Conservation (phyloP, 306 rosid genomes). For the Glycyrrhiza uralensis region DNA sequence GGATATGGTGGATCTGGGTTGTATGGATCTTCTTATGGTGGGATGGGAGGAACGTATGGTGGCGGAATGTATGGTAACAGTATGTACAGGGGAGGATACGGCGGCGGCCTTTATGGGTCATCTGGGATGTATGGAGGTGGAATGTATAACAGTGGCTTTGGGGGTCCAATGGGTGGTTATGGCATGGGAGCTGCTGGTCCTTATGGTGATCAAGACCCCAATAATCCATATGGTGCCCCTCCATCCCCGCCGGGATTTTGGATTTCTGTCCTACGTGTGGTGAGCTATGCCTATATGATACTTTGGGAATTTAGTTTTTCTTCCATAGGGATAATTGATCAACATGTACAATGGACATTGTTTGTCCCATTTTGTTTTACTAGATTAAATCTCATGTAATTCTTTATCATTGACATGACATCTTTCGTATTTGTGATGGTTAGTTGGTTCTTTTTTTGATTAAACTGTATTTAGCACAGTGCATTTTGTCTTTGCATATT, state of each 20-base stretch:
- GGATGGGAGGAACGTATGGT: constrained; percentile 77
- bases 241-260: constrained; percentile 96
- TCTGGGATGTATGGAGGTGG: constrained; percentile 94
- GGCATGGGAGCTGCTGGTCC: constrained; percentile 97
- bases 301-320: constrained; percentile 12
- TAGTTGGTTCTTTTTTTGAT: neutral
- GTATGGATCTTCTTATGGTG: constrained; percentile 67
- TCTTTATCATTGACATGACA: neutral
- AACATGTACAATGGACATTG: neutral
- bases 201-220: constrained; percentile 91
- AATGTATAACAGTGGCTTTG: constrained; percentile 74
- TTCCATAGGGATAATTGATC: neutral
- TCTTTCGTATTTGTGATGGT: neutral
- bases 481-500: neutral
- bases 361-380: constrained; percentile 13
- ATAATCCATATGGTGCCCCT: constrained; percentile 80
- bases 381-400: neutral
- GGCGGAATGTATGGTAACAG: constrained; percentile 84
- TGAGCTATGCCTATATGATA: constrained; percentile 46
- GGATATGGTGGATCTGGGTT: constrained; percentile 63
- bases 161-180: constrained; percentile 80
- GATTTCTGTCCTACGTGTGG: constrained; percentile 85
- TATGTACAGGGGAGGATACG: constrained; percentile 71
- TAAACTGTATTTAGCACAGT: neutral
- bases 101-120: constrained; percentile 77